Evolutionary conservation across 148 eudicot genomes (phyloP).

Genomic region (Vaccinium vitisidaea): DNA sequence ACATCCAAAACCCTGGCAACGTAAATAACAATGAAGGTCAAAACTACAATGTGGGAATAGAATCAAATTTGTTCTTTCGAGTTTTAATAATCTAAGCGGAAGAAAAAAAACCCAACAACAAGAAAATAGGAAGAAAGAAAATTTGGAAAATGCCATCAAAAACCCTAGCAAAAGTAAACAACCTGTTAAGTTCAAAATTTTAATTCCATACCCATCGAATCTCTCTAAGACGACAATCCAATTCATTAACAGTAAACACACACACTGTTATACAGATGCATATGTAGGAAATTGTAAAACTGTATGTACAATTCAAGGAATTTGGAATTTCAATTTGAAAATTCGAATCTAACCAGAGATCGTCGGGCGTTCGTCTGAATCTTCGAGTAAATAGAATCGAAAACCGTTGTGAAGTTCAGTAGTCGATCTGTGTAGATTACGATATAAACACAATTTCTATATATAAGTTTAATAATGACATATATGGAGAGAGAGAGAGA

Average conservation of each 20-base stretch:
- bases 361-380: background rate
- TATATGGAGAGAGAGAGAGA: background rate
- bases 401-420: background rate
- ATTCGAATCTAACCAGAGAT: conserved; percentile 3
- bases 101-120: background rate
- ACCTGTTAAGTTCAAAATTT: background rate
- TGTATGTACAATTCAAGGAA: background rate
- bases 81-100: background rate
- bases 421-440: background rate
- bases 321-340: background rate
- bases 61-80: background rate
- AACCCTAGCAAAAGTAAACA: background rate
- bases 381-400: background rate
- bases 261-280: background rate
- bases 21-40: background rate
- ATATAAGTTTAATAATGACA: background rate
- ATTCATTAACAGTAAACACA: background rate
- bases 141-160: background rate
- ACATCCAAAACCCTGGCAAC: background rate
- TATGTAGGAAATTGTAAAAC: background rate
- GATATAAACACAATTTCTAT: background rate
- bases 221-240: background rate
- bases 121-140: background rate
- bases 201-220: background rate
- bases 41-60: background rate